Evolutionary conservation across 2,329 filamentous ascomycete species (phyloP).

Genomic region (Stachybotrys chartarum): DNA sequence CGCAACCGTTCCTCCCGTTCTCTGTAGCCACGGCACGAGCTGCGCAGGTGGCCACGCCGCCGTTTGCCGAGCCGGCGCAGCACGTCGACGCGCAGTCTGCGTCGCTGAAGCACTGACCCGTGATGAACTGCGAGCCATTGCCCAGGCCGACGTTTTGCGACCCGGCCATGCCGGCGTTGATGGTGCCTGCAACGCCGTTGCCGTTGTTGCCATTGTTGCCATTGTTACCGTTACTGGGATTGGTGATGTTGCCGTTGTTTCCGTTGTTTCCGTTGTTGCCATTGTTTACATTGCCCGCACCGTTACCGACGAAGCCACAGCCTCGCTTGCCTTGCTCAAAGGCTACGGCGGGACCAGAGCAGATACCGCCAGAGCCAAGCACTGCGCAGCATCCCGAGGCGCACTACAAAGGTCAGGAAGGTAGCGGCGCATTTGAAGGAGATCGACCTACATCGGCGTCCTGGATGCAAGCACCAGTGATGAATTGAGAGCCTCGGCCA

Average conservation of each 20-base stretch:
- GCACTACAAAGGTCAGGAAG: slow-evolving; percentile 8
- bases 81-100: slow-evolving; percentile 17
- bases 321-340: slow-evolving; percentile 23
- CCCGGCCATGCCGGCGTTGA: slow-evolving; percentile 2
- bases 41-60: slow-evolving; percentile 4
- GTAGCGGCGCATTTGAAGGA: background rate
- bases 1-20: slow-evolving; percentile 9
- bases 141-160: slow-evolving; percentile 14
- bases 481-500: slow-evolving; percentile 8
- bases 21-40: slow-evolving; percentile 6
- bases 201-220: background rate
- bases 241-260: background rate
- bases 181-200: background rate
- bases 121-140: slow-evolving; percentile 16
- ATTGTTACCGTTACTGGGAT: background rate
- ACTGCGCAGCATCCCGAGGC: slow-evolving; percentile 22
- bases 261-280: background rate
- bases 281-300: background rate
- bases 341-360: slow-evolving; percentile 17
- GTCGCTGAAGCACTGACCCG: slow-evolving; percentile 14
- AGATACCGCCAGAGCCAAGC: slow-evolving; percentile 13
- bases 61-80: slow-evolving; percentile 10
- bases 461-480: slow-evolving; percentile 10
- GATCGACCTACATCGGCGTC: slow-evolving; percentile 4
- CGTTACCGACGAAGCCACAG: slow-evolving; percentile 16